phyloP scores from a whole-genome alignment of 371 early-diverging fungal genomes.

The Rhizopus arrhizus region DNA sequence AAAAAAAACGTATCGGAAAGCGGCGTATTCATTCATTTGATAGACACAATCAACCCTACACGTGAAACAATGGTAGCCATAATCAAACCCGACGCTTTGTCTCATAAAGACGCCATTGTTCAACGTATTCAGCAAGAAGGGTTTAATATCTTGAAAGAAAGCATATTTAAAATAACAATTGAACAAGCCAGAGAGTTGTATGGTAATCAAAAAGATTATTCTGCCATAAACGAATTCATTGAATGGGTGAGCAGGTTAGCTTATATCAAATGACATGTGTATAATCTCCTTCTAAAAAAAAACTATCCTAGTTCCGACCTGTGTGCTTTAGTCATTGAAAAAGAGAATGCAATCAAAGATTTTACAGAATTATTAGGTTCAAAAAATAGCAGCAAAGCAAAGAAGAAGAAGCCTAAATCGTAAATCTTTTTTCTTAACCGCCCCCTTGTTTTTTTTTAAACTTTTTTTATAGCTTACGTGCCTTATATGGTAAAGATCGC shows the following conservation, averaged over 20 bases:
- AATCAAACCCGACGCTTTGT: not conserved
- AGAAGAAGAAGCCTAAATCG: conserved; percentile 56
- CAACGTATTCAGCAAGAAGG: conserved; percentile 4
- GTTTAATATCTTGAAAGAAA: conserved; percentile 2
- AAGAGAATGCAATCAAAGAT: conserved; percentile 59
- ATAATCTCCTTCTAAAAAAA: not conserved
- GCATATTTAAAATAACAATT: conserved; percentile 1
- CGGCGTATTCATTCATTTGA: not conserved
- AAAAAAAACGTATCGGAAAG: not conserved
- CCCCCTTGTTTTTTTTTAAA: not conserved
- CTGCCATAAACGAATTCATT: conserved; percentile 4
- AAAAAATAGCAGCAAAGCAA: conserved; percentile 69
- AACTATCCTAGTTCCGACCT: conserved; percentile 9
- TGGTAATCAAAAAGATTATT: conserved; percentile 4
- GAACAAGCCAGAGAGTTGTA: conserved; percentile 17
- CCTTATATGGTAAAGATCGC: conserved; percentile 63
- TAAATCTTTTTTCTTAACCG: conserved; percentile 7
- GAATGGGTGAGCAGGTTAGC: conserved; percentile 16
- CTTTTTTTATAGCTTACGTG: conserved; percentile 49
- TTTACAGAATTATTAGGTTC: conserved; percentile 81
- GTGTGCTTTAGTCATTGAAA: conserved; percentile 62
- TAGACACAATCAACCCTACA: not conserved
- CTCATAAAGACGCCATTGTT: not conserved
- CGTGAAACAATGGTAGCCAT: not conserved
- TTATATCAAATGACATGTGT: conserved; percentile 3